phyloP scores from a whole-genome alignment of 2,329 filamentous ascomycete species.

The Ciborinia camelliae region DNA sequence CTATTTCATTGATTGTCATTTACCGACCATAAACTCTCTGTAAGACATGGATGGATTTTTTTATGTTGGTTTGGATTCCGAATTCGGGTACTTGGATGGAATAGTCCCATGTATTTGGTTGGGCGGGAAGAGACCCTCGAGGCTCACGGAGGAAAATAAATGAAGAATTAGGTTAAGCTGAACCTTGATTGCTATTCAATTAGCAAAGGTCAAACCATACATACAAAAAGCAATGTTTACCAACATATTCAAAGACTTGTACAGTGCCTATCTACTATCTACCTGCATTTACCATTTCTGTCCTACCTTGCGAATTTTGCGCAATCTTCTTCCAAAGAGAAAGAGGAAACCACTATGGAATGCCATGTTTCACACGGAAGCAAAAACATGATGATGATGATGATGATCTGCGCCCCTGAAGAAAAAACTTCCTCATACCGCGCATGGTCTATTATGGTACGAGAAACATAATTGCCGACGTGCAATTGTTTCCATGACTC shows the following conservation, averaged over 20 bases:
- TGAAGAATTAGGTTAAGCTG: neutral
- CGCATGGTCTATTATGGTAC: no score
- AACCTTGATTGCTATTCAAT: neutral
- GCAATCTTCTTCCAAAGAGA: no score
- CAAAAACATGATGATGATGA: no score
- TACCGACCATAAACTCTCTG: neutral
- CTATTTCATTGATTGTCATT: constrained; percentile 9
- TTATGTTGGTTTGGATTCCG: neutral
- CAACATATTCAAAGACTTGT: neutral
- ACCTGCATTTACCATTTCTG: no score
- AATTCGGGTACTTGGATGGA: neutral
- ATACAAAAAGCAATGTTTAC: constrained; percentile 2
- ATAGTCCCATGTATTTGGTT: constrained; percentile 1
- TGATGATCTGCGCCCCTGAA: no score
- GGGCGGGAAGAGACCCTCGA: neutral
- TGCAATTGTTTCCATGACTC: no score
- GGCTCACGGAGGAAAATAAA: neutral
- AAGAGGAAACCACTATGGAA: no score
- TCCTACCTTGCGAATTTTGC: no score
- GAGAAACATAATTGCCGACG: no score
- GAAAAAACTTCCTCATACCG: no score
- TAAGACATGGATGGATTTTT: constrained; percentile 4
- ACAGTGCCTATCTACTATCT: no score
- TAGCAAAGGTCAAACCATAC: neutral
- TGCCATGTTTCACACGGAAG: no score